Conservation (phyloP, 176 grass and related monocot genomes). For the Elymus sibiricus region DNA sequence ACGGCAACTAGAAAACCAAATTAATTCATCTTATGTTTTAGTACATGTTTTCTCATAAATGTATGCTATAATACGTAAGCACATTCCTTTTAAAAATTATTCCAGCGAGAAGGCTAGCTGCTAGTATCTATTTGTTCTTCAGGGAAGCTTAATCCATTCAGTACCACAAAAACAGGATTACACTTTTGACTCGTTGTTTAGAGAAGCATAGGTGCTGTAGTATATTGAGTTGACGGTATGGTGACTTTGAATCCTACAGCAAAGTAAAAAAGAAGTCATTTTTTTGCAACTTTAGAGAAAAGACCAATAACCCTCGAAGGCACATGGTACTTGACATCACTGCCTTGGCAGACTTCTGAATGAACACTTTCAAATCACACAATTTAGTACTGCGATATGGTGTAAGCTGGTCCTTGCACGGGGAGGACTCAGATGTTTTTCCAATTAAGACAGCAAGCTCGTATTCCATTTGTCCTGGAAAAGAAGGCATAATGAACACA, state of each 20-base stretch:
- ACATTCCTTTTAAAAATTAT: too few relatives aligned
- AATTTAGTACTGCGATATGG: slow-evolving; percentile 54
- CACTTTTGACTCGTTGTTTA: too few relatives aligned
- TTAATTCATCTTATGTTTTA: too few relatives aligned
- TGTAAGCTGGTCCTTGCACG: slow-evolving; percentile 72
- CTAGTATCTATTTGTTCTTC: too few relatives aligned
- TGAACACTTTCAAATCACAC: slow-evolving; percentile 64
- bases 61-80: too few relatives aligned
- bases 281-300: not conserved
- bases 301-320: not conserved
- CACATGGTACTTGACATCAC: slow-evolving; percentile 6
- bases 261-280: not conserved
- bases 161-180: too few relatives aligned
- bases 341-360: slow-evolving; percentile 77
- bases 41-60: too few relatives aligned
- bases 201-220: too few relatives aligned
- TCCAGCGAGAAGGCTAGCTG: too few relatives aligned
- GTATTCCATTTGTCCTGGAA: slow-evolving; percentile 59
- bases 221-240: slow-evolving; percentile 50
- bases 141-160: too few relatives aligned
- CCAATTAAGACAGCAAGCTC: slow-evolving; percentile 57
- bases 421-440: slow-evolving; percentile 64
- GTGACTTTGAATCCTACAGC: slow-evolving; percentile 55
- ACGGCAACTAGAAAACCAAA: too few relatives aligned
- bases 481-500: slow-evolving; percentile 19